Conservation (phyloP, 1,284 basidiomycete genomes). For the Sutorius eximius region DNA sequence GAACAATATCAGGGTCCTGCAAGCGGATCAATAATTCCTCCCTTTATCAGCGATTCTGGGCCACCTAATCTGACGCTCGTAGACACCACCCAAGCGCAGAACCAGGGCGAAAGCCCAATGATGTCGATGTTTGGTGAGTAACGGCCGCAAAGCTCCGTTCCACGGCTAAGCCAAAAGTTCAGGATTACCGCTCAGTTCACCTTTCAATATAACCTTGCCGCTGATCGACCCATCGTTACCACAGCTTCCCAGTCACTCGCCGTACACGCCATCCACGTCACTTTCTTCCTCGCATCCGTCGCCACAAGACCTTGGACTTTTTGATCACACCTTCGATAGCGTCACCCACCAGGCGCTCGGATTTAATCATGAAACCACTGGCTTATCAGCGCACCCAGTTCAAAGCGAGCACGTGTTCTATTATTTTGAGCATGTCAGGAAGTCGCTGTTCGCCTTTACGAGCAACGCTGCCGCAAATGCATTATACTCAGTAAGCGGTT, state of each 20-base stretch:
- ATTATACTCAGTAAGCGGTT: conserved; percentile 55
- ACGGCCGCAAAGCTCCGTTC: neutral
- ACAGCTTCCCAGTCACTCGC: conserved; percentile 32
- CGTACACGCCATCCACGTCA: conserved; percentile 35
- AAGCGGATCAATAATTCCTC: conserved; percentile 20
- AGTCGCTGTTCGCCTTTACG: conserved; percentile 58
- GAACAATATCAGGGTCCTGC: conserved; percentile 32
- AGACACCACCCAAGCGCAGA: conserved; percentile 19
- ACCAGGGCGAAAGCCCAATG: conserved; percentile 29
- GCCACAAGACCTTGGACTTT: conserved; percentile 30
- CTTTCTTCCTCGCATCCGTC: conserved; percentile 35
- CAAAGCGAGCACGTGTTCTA: conserved; percentile 59
- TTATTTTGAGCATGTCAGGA: conserved; percentile 66
- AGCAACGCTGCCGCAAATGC: conserved; percentile 55
- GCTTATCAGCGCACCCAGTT: conserved; percentile 41
- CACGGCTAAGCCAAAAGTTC: conserved; percentile 13
- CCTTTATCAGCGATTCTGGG: conserved; percentile 22
- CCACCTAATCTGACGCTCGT: conserved; percentile 25
- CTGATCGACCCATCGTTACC: conserved; percentile 30
- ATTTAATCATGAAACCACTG: conserved; percentile 22
- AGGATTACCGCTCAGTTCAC: conserved; percentile 35
- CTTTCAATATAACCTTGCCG: conserved; percentile 30
- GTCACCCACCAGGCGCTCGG: conserved; percentile 20
- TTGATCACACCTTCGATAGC: conserved; percentile 31
- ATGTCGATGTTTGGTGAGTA: conserved; percentile 34